Percentiles rank a stretch among this genome's conserved stretches.
These are phyloP conservation scores for Tylopilus plumbeoviolaceoides DNA, from an alignment of 768 basidiomycete genomes.

Conservation along the genomic window DNA sequence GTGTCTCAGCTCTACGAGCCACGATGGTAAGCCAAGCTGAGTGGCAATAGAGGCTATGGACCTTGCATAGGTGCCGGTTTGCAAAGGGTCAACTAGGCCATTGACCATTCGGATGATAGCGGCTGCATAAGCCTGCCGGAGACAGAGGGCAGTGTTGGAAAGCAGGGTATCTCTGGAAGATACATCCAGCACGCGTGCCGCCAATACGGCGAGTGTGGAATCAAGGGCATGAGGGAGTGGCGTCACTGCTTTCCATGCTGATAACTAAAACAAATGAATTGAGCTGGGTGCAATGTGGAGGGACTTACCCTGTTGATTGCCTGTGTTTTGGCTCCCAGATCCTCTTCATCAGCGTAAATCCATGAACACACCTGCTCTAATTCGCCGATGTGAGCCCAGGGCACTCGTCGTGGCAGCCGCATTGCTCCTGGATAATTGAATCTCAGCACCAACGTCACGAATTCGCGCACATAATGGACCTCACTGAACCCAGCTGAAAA, in stretches of 20 bases:
- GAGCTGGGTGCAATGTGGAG: neutral
- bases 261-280: slow-evolving; percentile 45
- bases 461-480: neutral
- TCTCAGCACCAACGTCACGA: neutral
- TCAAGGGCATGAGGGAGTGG: slow-evolving; percentile 81
- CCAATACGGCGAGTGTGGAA: slow-evolving; percentile 60
- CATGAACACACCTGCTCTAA: slow-evolving; percentile 72
- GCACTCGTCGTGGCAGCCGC: slow-evolving; percentile 75
- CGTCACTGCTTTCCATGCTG: slow-evolving; percentile 75
- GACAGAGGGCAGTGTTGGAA: slow-evolving; percentile 38
- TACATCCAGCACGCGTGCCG: slow-evolving; percentile 55
- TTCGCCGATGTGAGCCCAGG: slow-evolving; percentile 68
- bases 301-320: slow-evolving; percentile 63
- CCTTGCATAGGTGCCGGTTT: slow-evolving; percentile 83
- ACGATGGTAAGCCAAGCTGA: slow-evolving; percentile 80
- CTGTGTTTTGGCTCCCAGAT: slow-evolving; percentile 47
- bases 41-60: slow-evolving; percentile 86
- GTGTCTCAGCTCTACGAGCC: slow-evolving; percentile 91
- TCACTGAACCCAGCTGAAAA: neutral
- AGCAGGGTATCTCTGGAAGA: slow-evolving; percentile 14
- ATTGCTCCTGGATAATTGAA: slow-evolving; percentile 32
- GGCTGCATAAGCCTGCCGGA: slow-evolving; percentile 76
- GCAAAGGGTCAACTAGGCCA: slow-evolving; percentile 91
- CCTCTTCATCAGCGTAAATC: slow-evolving; percentile 66
- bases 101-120: slow-evolving; percentile 90